Evolutionary conservation across 2,329 filamentous ascomycete genomes (phyloP).

Genomic region (Epichloe aotearoae): DNA sequence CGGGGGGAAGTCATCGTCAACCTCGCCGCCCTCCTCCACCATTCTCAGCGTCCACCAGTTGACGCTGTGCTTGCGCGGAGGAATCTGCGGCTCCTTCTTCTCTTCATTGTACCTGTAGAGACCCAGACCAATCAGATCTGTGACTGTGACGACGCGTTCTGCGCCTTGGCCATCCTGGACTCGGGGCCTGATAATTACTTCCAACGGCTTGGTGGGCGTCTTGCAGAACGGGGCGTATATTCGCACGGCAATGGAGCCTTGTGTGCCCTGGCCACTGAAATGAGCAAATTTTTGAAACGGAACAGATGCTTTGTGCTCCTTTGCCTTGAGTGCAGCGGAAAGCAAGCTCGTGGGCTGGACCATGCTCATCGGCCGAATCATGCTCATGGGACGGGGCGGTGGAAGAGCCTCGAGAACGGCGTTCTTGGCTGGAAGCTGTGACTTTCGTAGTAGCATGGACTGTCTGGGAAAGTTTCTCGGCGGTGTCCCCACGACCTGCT

Average conservation of each 20-base stretch:
- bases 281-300: conserved; percentile 68
- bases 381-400: conserved; percentile 54
- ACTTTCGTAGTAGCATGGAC: conserved; percentile 52
- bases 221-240: conserved; percentile 65
- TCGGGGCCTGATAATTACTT: conserved; percentile 57
- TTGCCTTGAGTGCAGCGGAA: conserved; percentile 59
- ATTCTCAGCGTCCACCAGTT: conserved; percentile 76
- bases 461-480: conserved; percentile 46
- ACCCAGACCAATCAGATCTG: conserved; percentile 69
- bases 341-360: conserved; percentile 57
- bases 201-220: conserved; percentile 49
- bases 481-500: conserved; percentile 50
- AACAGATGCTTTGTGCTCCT: conserved; percentile 52
- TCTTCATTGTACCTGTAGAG: conserved; percentile 70
- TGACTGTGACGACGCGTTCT: conserved; percentile 54
- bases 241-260: conserved; percentile 61
- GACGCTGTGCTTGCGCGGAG: conserved; percentile 55
- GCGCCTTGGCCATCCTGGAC: conserved; percentile 52
- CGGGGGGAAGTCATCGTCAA: conserved; percentile 78
- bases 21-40: conserved; percentile 72
- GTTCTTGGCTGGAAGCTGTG: conserved; percentile 40
- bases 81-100: conserved; percentile 53
- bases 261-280: conserved; percentile 64
- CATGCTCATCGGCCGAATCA: conserved; percentile 51
- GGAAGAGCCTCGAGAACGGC: conserved; percentile 52